Evolutionary conservation across 2,329 filamentous ascomycete genomes (phyloP), one percentile per base, ranked within the genome.

Genomic region (Cladobotryum mycophilum): DNA sequence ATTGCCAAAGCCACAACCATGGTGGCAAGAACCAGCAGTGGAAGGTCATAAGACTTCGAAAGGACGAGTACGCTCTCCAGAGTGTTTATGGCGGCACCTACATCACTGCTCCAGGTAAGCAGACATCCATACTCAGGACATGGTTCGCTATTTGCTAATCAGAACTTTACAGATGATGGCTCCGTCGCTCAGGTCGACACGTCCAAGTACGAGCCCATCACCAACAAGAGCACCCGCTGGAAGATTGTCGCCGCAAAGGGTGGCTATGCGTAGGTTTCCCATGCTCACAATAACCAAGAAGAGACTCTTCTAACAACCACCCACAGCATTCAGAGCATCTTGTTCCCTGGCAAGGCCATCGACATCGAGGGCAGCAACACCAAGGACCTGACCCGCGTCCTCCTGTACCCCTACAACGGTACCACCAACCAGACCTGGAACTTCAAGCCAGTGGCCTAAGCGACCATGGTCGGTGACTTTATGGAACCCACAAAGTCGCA

Each of bases 171-270:
- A 51, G 48, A 12, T 2, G 43, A 46, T 17, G 48, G 48, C 20
- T 25, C 42, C 14, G 48, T 41, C 41, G 15, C 36, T 1, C 48
- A 51, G 48, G 22, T 51, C 13, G 42, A 45, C 25, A 41, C 42
- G 6, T 51, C 44, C 13, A 42, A 18, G n/a, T 51, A 51, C 7
- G 45, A 51, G 38, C 38, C 49, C 12, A 7, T 43, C 22, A 15
- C 37, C 25, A 51, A 51, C 38, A 45, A 47, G 20, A 8, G 6
- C 17, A 47, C 44, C 34, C 49, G 49, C 40, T 47, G 49, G 49
- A 51, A 47, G 37, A 37, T 51, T 5, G 36, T 40, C 8, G 7
- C 17, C 13, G 6, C 15, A 9, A 18, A 15, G 3, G 17, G 13
- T 6, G 34, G 25, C 33, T 47, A 37, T 18, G 11, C 25, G 40